phyloP scores from a whole-genome alignment of 768 basidiomycete species.

The Candolleomyces aberdarensis region DNA sequence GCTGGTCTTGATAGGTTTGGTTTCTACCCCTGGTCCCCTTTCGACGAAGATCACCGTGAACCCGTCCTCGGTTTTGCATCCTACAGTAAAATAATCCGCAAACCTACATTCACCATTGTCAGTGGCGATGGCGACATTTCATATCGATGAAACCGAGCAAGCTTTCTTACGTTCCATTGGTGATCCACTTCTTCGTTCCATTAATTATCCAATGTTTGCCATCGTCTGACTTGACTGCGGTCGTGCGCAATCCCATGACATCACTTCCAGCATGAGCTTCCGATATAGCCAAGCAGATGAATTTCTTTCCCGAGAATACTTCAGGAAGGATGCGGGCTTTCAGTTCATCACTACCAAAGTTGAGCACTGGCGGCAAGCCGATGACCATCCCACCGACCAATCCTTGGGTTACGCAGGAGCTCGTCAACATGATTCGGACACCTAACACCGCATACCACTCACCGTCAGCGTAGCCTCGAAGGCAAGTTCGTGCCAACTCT shows the following conservation, averaged over 20 bases:
- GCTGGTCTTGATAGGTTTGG: constrained; percentile 60
- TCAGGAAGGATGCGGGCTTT: constrained; percentile 61
- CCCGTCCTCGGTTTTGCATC: constrained; percentile 69
- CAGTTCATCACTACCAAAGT: constrained; percentile 72
- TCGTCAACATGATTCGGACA: background rate
- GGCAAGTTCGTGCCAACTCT: constrained; percentile 64
- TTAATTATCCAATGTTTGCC: constrained; percentile 85
- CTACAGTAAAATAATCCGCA: constrained; percentile 65
- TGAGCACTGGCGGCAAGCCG: constrained; percentile 84
- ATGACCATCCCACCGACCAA: constrained; percentile 79
- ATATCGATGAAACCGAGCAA: constrained; percentile 7
- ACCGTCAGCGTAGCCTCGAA: constrained; percentile 82
- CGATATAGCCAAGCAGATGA: constrained; percentile 83
- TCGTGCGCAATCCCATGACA: constrained; percentile 75
- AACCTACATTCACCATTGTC: constrained; percentile 20
- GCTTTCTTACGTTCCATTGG: constrained; percentile 61
- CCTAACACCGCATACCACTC: constrained; percentile 6
- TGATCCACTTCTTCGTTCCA: constrained; percentile 81
- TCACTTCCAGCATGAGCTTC: constrained; percentile 89
- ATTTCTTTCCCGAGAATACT: constrained; percentile 73
- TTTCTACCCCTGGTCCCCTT: constrained; percentile 43
- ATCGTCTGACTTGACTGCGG: constrained; percentile 75
- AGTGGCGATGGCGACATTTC: background rate
- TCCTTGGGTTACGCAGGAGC: constrained; percentile 17
- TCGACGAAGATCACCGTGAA: constrained; percentile 80